Percentiles rank a stretch among this genome's conserved stretches.
These are phyloP conservation scores for Fraxinus platypoda DNA, from an alignment of 305 asterid species.

Conservation along the genomic window DNA sequence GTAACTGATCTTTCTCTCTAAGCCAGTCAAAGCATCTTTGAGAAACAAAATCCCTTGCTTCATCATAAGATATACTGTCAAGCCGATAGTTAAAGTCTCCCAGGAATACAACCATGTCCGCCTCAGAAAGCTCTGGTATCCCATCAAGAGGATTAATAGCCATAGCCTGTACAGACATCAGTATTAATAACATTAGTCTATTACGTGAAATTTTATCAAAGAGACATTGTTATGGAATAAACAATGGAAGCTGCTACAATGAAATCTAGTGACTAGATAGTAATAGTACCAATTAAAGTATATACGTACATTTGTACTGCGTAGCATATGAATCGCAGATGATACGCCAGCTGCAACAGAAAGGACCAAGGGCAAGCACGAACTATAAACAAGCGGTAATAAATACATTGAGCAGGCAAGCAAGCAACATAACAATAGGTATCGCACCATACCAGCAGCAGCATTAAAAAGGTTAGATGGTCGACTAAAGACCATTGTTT, in stretches of 20 bases:
- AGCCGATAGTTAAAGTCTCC: slow-evolving; percentile 98
- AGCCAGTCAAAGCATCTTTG: slow-evolving; percentile 99
- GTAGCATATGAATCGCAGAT: slow-evolving; percentile 71
- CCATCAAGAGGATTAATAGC: slow-evolving; percentile 55
- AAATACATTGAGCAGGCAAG: slow-evolving; percentile 52
- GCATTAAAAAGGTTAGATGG: slow-evolving; percentile 63
- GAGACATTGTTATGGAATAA: neutral
- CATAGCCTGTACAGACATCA: slow-evolving; percentile 46
- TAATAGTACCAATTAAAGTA: slow-evolving; percentile 26
- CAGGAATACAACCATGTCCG: slow-evolving; percentile 90
- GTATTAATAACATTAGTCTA: neutral
- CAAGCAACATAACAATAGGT: slow-evolving; percentile 47
- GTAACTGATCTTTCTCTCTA: slow-evolving; percentile 86
- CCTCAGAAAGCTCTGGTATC: slow-evolving; percentile 88
- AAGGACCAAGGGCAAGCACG: slow-evolving; percentile 56
- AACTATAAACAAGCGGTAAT: slow-evolving; percentile 40
- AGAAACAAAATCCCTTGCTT: slow-evolving; percentile 92
- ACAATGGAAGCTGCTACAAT: slow-evolving; percentile 5
- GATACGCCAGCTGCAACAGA: slow-evolving; percentile 73
- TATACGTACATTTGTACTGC: slow-evolving; percentile 67
- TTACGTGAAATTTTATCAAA: slow-evolving; percentile 16
- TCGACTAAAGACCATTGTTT: slow-evolving; percentile 76
- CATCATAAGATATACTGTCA: slow-evolving; percentile 84
- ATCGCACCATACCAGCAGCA: slow-evolving; percentile 68
- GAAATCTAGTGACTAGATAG: slow-evolving; percentile 22